These are phyloP conservation scores for Phytopythium chamaehyphon DNA, from an alignment of 352 stramenopile species.

Conservation along the genomic window DNA sequence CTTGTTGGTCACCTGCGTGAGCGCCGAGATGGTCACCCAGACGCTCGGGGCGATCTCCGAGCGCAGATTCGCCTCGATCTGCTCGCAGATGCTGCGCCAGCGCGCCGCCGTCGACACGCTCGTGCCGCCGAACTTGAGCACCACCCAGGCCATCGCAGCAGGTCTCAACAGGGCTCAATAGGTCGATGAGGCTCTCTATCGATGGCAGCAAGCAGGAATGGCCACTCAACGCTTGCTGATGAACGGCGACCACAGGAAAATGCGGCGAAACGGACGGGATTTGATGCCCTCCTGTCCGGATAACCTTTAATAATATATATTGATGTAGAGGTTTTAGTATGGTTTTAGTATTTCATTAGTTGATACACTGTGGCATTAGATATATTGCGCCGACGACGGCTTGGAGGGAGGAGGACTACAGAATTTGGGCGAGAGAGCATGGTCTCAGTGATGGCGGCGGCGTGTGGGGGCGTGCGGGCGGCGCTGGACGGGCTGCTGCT, in stretches of 20 bases:
- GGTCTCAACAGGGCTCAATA: too few relatives aligned
- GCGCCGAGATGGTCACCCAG: conserved; percentile 86
- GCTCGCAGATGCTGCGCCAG: conserved; percentile 77
- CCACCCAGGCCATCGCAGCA: conserved; percentile 49
- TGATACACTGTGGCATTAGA: too few relatives aligned
- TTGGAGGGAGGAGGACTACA: too few relatives aligned
- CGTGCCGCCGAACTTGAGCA: conserved; percentile 89
- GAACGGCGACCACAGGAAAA: conserved; percentile 2
- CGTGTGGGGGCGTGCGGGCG: conserved; percentile 1
- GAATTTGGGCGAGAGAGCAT: background rate
- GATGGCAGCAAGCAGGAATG: too few relatives aligned
- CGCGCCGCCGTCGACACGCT: conserved; percentile 77
- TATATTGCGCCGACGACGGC: too few relatives aligned
- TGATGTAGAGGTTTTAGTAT: too few relatives aligned
- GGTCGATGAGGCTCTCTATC: too few relatives aligned
- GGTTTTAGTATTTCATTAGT: too few relatives aligned
- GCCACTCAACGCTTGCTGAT: background rate
- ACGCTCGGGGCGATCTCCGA: conserved; percentile 37
- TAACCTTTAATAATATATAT: too few relatives aligned
- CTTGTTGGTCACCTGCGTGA: conserved; percentile 87
- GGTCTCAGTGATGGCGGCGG: background rate
- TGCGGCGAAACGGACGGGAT: too few relatives aligned
- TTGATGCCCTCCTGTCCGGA: too few relatives aligned
- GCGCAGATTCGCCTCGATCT: conserved; percentile 56
- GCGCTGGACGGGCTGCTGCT: conserved; percentile 9